Evolutionary conservation across 2,329 filamentous ascomycete species (phyloP), one percentile per base, ranked within the genome.

Genomic region (Pseudogymnoascus pannorum): DNA sequence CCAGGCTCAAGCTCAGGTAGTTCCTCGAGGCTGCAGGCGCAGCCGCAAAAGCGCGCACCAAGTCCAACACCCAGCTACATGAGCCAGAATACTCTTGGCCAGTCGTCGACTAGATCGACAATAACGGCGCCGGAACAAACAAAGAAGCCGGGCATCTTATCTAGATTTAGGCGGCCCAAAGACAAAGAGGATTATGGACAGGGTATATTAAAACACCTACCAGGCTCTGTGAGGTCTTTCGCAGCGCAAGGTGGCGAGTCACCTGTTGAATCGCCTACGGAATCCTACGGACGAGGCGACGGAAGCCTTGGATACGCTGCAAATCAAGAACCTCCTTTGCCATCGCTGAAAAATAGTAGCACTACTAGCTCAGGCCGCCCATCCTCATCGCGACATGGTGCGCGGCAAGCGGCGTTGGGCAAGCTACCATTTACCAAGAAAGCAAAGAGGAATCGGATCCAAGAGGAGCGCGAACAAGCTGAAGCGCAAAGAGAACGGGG

Each of bases 41-140:
- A 42, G 76, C 70, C 57, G 69, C 65, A 62, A 70, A 80, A 77
- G 66, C 87, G 92, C 66, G 86, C 90, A 11, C 84, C 89, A 64
- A 96, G 92, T 73, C 91, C 92, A 24, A 90, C 91, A 0, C 89
- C 92, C 6, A 94, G 90, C 73, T 79, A 83, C 42, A 83, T 82
- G 67, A 91, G 87, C 70, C 42, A 48, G 54, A 36, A 48, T 48
- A 48, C 42, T 4, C 20, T 58, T 8, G 54, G 54, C 14, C 54
- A 58, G 54, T 24, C 29, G 16, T 58, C 54, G 12, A 58, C 42
- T 14, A 22, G 42, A 26, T 48, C 42, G 42, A 48, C 42, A 22
- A 48, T 26, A n/a, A 69, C 68, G 26, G 76, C 77, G 5, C 68
- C 72, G 4, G 71, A 71, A 11, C 66, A 68, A 4, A 66, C 71